These are phyloP conservation scores for Penicillium crystallinum DNA, from an alignment of 495 filamentous ascomycete species.

Conservation along the genomic window DNA sequence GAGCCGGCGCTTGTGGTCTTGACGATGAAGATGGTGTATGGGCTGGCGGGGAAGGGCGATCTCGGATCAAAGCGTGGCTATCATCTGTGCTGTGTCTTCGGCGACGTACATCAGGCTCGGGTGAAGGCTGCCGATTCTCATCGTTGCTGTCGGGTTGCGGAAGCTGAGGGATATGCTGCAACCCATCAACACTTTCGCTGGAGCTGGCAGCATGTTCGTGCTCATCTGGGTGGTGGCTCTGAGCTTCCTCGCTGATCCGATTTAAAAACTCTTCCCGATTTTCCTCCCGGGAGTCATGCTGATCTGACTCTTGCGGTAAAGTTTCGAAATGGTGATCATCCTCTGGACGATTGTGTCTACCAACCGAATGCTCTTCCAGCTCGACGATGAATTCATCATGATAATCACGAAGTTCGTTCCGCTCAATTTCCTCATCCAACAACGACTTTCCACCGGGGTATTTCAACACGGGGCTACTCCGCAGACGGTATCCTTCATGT, in stretches of 20 bases:
- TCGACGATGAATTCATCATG: slow-evolving; percentile 81
- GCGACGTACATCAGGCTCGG: slow-evolving; percentile 15
- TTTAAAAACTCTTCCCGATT: slow-evolving; percentile 13
- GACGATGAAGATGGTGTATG: slow-evolving; percentile 13
- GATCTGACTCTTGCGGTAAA: slow-evolving; percentile 11
- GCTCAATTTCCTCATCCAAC: slow-evolving; percentile 93
- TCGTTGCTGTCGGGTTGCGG: neutral
- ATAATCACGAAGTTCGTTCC: slow-evolving; percentile 83
- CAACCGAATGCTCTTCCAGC: slow-evolving; percentile 38
- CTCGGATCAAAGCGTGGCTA: slow-evolving; percentile 14
- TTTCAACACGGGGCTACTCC: slow-evolving; percentile 86
- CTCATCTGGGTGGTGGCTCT: slow-evolving; percentile 14
- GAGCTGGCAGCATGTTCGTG: slow-evolving; percentile 13
- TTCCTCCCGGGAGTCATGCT: slow-evolving; percentile 10
- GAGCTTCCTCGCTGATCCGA: slow-evolving; percentile 19
- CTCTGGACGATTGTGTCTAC: slow-evolving; percentile 25
- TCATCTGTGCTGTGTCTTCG: slow-evolving; percentile 27
- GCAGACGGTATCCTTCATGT: slow-evolving; percentile 74
- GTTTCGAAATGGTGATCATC: slow-evolving; percentile 30
- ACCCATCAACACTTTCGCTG: neutral
- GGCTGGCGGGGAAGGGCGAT: slow-evolving; percentile 14
- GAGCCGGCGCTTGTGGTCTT: slow-evolving; percentile 31
- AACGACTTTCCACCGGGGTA: slow-evolving; percentile 88
- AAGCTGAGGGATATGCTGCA: neutral
- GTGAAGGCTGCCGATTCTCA: neutral